These are phyloP conservation scores for Botrytis tulipae DNA, from an alignment of 2,329 filamentous ascomycete genomes.

Conservation along the genomic window DNA sequence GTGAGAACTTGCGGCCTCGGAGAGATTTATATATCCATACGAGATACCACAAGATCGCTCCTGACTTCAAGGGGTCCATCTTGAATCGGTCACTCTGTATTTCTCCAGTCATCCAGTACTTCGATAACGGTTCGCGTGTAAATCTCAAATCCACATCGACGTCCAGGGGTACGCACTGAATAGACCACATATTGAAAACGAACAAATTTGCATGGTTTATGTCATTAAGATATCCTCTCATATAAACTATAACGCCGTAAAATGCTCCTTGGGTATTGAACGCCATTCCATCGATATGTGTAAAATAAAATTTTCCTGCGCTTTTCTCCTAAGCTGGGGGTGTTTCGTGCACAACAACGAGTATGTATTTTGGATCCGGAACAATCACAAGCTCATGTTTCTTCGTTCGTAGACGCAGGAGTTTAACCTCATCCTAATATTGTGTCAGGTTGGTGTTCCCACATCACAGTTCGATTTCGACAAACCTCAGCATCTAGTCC, in stretches of 20 bases:
- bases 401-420: constrained; percentile 75
- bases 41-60: background rate
- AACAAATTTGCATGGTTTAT: constrained; percentile 6
- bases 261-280: constrained; percentile 21
- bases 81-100: background rate
- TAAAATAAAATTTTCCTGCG: background rate
- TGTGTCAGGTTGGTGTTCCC: constrained; percentile 19
- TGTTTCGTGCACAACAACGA: constrained; percentile 81
- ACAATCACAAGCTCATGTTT: constrained; percentile 84
- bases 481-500: constrained; percentile 69
- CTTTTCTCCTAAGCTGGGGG: constrained; percentile 54
- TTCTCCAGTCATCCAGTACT: too few relatives aligned
- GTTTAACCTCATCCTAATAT: constrained; percentile 68
- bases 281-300: constrained; percentile 14
- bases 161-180: background rate
- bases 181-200: background rate
- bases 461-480: background rate
- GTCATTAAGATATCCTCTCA: background rate
- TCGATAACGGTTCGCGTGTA: too few relatives aligned
- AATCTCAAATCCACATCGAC: too few relatives aligned
- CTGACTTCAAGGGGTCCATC: background rate
- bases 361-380: constrained; percentile 73
- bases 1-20: background rate
- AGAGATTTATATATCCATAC: background rate
- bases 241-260: constrained; percentile 14